These are phyloP conservation scores for Cyathus striatus DNA, from an alignment of 768 basidiomycete genomes.

Conservation along the genomic window DNA sequence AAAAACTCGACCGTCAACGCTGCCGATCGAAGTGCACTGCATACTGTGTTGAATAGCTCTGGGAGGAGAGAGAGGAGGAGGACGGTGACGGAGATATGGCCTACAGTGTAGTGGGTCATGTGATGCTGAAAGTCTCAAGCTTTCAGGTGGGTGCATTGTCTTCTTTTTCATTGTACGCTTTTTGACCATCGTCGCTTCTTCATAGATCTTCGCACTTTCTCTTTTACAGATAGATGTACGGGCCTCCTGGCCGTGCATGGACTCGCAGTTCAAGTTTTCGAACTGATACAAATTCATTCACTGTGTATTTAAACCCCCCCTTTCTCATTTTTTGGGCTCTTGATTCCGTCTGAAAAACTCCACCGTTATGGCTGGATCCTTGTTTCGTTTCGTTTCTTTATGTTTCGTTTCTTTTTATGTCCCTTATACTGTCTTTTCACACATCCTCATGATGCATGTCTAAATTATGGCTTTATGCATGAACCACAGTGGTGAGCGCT, in stretches of 20 bases:
- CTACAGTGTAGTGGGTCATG: conserved; percentile 12
- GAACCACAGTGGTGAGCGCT: conserved; percentile 8
- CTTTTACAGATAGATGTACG: background rate
- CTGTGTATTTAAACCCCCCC: background rate
- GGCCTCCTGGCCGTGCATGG: too few relatives aligned
- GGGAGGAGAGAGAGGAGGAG: conserved; percentile 32
- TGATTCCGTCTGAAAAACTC: background rate
- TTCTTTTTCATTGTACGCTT: background rate
- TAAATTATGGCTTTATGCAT: conserved; percentile 6
- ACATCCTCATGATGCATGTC: conserved; percentile 3
- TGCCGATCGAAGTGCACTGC: conserved; percentile 36
- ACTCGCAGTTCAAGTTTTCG: too few relatives aligned
- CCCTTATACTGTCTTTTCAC: background rate
- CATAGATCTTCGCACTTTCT: background rate
- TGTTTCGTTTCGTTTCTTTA: background rate
- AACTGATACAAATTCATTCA: too few relatives aligned
- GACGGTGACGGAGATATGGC: conserved; percentile 44
- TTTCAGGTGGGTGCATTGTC: conserved; percentile 3
- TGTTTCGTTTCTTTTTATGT: background rate
- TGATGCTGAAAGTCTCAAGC: conserved; percentile 2
- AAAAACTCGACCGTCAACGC: conserved; percentile 19
- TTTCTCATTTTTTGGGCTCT: background rate
- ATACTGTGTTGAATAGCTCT: conserved; percentile 16
- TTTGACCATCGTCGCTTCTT: background rate
- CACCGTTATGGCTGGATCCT: background rate